Percentiles rank a stretch among this genome's conserved stretches.
These are phyloP conservation scores for Lobosporangium transversale DNA, from an alignment of 192 early-diverging fungal genomes.

Conservation along the genomic window DNA sequence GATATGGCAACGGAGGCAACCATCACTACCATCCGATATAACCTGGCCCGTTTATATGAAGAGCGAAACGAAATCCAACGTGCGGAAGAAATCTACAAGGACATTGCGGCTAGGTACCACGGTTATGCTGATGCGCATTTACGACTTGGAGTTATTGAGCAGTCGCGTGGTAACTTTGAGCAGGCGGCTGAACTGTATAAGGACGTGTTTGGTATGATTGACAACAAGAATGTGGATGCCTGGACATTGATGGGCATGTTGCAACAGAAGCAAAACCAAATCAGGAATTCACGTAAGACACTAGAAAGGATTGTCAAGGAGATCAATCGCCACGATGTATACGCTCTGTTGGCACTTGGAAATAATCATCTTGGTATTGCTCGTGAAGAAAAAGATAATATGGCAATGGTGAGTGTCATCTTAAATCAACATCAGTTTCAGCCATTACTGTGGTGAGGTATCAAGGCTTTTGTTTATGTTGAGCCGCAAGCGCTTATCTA, in stretches of 20 bases:
- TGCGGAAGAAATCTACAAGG: constrained; percentile 74
- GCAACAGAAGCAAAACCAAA: constrained; percentile 67
- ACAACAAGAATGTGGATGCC: constrained; percentile 65
- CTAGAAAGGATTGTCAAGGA: constrained; percentile 83
- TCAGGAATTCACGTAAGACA: constrained; percentile 73
- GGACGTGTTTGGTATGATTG: constrained; percentile 69
- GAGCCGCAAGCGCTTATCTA: too few species aligned
- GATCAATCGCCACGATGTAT: constrained; percentile 80
- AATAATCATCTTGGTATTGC: constrained; percentile 82
- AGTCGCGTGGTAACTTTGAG: constrained; percentile 58
- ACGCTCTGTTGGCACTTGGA: constrained; percentile 82
- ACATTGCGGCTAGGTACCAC: constrained; percentile 71
- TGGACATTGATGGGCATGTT: constrained; percentile 80
- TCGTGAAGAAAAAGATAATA: constrained; percentile 58
- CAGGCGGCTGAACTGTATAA: constrained; percentile 72
- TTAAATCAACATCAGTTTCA: too few species aligned
- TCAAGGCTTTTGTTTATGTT: too few species aligned
- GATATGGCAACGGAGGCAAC: constrained; percentile 53
- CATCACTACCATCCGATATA: constrained; percentile 75
- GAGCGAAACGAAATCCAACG: constrained; percentile 59
- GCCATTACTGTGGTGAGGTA: too few species aligned
- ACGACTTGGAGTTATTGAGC: constrained; percentile 78
- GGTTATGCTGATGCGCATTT: constrained; percentile 83
- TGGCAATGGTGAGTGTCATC: constrained; percentile 28
- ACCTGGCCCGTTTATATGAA: constrained; percentile 78